Percentiles rank a stretch among this genome's conserved stretches.
These are phyloP conservation scores for Durotheca rogersii DNA, from an alignment of 495 filamentous ascomycete species.

Conservation along the genomic window DNA sequence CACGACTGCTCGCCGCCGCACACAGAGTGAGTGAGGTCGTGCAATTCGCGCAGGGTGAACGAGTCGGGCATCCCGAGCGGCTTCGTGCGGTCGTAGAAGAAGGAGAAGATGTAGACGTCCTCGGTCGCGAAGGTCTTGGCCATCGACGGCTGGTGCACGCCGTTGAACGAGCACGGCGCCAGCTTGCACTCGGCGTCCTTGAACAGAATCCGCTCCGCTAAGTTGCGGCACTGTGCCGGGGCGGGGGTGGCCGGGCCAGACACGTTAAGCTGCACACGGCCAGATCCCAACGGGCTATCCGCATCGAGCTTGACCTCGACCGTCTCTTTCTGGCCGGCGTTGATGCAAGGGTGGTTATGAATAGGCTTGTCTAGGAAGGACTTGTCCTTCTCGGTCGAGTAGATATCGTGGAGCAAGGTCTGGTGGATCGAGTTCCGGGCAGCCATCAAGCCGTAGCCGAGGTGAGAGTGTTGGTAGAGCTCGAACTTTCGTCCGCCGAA, in stretches of 20 bases:
- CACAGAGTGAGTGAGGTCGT: slow-evolving; percentile 78
- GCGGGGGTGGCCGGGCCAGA: slow-evolving; percentile 74
- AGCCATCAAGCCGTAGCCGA: slow-evolving; percentile 95
- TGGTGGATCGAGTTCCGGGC: slow-evolving; percentile 84
- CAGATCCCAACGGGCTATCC: slow-evolving; percentile 60
- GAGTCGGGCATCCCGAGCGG: slow-evolving; percentile 94
- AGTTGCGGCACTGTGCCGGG: slow-evolving; percentile 80
- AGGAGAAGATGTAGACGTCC: slow-evolving; percentile 94
- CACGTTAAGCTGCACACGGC: slow-evolving; percentile 71
- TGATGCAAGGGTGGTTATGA: slow-evolving; percentile 80
- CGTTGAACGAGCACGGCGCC: slow-evolving; percentile 94
- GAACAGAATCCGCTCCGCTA: slow-evolving; percentile 86
- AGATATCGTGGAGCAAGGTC: slow-evolving; percentile 60
- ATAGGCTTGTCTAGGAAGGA: slow-evolving; percentile 65
- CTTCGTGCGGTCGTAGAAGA: slow-evolving; percentile 92
- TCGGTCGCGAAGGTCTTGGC: slow-evolving; percentile 89
- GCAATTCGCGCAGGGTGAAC: slow-evolving; percentile 84
- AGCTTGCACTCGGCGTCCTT: slow-evolving; percentile 83
- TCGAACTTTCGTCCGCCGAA: slow-evolving; percentile 89
- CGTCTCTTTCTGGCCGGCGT: slow-evolving; percentile 68
- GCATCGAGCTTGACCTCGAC: slow-evolving; percentile 67
- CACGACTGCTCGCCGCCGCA: slow-evolving; percentile 77
- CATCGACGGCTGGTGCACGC: slow-evolving; percentile 89
- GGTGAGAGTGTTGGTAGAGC: slow-evolving; percentile 98
- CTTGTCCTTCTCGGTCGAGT: slow-evolving; percentile 50